Conservation (phyloP, 2,329 filamentous ascomycete species). For the Pyricularia sp. region DNA sequence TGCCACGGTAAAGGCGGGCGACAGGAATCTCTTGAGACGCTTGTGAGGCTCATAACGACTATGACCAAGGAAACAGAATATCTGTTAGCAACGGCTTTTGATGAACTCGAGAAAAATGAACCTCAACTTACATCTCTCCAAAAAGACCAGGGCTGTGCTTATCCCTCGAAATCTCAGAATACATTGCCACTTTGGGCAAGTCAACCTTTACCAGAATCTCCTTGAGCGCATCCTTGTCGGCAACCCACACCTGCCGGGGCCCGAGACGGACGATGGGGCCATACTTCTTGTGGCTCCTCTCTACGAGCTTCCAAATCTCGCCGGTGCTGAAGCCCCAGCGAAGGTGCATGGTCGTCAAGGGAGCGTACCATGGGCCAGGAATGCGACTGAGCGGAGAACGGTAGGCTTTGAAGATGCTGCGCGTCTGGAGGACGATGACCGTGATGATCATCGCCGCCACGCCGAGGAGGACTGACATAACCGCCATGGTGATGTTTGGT, state of each 20-base stretch:
- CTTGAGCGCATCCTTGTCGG: constrained; percentile 4
- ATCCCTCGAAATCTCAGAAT: constrained; percentile 4
- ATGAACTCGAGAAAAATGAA: background rate
- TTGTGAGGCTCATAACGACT: constrained; percentile 16
- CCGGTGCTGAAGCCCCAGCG: constrained; percentile 1
- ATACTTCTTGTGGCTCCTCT: background rate
- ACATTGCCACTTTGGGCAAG: constrained; percentile 4
- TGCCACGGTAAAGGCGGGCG: constrained; percentile 16
- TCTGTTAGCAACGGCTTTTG: no score
- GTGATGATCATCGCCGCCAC: no score
- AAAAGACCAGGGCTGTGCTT: constrained; percentile 5
- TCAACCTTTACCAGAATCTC: background rate
- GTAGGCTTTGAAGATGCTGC: no score
- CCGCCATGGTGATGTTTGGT: no score
- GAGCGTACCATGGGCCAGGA: no score
- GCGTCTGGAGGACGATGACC: no score
- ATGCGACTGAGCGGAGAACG: no score
- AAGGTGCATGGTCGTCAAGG: background rate
- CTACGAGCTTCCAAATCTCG: constrained; percentile 1
- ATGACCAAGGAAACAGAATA: background rate
- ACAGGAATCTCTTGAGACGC: constrained; percentile 16
- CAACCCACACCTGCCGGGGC: background rate
- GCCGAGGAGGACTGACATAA: no score
- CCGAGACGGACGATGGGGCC: constrained; percentile 1
- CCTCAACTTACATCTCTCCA: constrained; percentile 1